Base-by-base conservation (phyloP, 306 rosid genomes). In the Acacia acuminata region DNA sequence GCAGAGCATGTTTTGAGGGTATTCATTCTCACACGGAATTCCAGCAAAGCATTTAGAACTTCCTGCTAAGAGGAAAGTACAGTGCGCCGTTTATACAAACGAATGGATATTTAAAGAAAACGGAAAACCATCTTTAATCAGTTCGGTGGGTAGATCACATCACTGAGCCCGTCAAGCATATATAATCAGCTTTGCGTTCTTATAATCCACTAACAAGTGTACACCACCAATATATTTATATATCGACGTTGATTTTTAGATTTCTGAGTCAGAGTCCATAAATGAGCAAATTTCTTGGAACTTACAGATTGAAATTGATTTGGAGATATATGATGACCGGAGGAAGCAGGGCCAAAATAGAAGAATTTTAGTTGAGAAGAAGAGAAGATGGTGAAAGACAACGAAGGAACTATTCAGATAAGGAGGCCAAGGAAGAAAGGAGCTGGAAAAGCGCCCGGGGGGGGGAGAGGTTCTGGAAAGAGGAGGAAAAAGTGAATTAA, bases 11-110 rank as follows among this genome's bases (percentile, higher is more conserved):
- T 14, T 64, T 71, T 73, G 75, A 73, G 84, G 87, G 81, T 81
- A 85, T 85, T 82, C 81, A 53, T 63, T 71, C 90, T 58, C 73
- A 73, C 19, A 68, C 79, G 44, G 82, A 80, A 83, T 77, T 80
- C 69, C 77, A 71, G 68, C 16, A 16, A 74, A 82, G 81, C 77
- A 71, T 78, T 56, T 63, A 73, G 73, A 77, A 61, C 75, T 72
- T 48, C 48, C 76, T 24, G 8, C 12, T 4, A 19, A 81, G 71
- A 68, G 73, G 79, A 60, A 69, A 77, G 61, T 12, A 73, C 61
- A 40, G 25, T 22, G 25, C 2, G 10, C 20, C 77, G 22, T 43
- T 24, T 4, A 63, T 63, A 25, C 32, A 64, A 5, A 64, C 38
- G 7, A 30, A 64, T 4, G 32, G 64, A n/a, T n/a, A n/a, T 20